Evolutionary conservation across 331 rosid species (phyloP), one percentile per base, ranked within the genome.

Genomic region (Arachis monticola): DNA sequence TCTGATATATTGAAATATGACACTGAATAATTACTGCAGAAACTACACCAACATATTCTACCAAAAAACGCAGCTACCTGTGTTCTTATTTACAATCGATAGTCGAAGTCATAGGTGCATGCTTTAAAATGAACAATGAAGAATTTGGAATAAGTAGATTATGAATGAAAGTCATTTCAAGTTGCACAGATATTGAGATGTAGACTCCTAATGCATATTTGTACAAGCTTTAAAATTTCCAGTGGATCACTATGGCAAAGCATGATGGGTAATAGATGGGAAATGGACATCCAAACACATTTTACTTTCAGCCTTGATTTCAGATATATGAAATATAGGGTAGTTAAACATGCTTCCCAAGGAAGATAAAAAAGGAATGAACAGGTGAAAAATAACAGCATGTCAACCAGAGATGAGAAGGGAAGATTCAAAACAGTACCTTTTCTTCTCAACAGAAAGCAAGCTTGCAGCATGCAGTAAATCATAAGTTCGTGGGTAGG

Each of bases 401-500:
- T 35, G 40, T 35, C 40, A 35, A 35, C 40, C 40, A 71, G n/a
- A 22, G 40, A 42, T 62, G 59, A 60, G 31, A 55, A 62, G 64
- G 13, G 55, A 69, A 64, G 4, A 35, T 35, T 35, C 64, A 69
- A 27, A 67, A 68, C 56, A 5, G 82, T 86, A 94, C 99, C 99
- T 88, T 85, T 90, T 94, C 79, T 60, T 86, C 85, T 92, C 99
- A 35, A 84, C 57, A 30, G 97, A 87, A 73, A 94, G 90, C 71
- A 94, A 90, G 78, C 80, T 75, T 31, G 96, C 85, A 41, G 99
- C 99, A 83, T 94, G 96, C 83, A 94, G 81, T 50, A 94, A 78
- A 83, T 94, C 99, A 44, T 92, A 94, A 27, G 99, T 94, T 81
- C 99, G 89, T 10, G 99, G 99, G 65, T 94, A 94, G 7, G 99